Evolutionary conservation across 495 filamentous ascomycete species (phyloP).

Genomic region (Aspergillus egyptiacus): DNA sequence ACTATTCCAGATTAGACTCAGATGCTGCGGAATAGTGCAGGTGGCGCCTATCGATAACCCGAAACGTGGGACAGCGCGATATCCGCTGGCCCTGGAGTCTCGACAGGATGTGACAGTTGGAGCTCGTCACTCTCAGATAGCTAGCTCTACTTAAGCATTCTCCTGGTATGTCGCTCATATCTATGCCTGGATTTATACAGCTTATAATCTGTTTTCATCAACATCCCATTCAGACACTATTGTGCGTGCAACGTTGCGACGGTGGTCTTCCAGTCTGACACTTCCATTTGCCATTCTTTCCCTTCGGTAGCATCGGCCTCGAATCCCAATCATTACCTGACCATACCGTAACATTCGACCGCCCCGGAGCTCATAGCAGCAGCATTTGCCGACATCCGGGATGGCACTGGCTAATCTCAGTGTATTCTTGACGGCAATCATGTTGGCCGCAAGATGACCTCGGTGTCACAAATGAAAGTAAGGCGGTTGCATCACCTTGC

Average conservation of each 20-base stretch:
- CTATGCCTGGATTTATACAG: not conserved
- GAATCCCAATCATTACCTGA: constrained; percentile 7
- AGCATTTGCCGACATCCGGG: not conserved
- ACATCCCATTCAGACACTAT: too few species aligned
- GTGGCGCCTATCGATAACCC: constrained; percentile 15
- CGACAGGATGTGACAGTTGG: too few species aligned
- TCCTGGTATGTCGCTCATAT: too few species aligned
- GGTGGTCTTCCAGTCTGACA: constrained; percentile 7
- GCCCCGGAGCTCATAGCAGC: not conserved
- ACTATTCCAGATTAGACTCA: not conserved
- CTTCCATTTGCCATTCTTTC: constrained; percentile 9
- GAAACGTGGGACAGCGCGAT: constrained; percentile 18
- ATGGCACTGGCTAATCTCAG: not conserved
- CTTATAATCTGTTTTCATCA: too few species aligned
- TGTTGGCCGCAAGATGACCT: not conserved
- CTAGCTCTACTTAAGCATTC: too few species aligned
- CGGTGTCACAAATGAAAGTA: not conserved
- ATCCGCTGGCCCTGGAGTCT: not conserved
- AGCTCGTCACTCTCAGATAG: too few species aligned
- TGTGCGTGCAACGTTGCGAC: constrained; percentile 9
- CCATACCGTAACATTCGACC: constrained; percentile 8
- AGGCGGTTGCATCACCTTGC: not conserved
- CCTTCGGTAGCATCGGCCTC: constrained; percentile 9
- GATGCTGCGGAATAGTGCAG: constrained; percentile 3
- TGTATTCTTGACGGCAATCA: not conserved